Evolutionary conservation across 345 rosid species (phyloP).

Genomic region (Citrus hindsii): DNA sequence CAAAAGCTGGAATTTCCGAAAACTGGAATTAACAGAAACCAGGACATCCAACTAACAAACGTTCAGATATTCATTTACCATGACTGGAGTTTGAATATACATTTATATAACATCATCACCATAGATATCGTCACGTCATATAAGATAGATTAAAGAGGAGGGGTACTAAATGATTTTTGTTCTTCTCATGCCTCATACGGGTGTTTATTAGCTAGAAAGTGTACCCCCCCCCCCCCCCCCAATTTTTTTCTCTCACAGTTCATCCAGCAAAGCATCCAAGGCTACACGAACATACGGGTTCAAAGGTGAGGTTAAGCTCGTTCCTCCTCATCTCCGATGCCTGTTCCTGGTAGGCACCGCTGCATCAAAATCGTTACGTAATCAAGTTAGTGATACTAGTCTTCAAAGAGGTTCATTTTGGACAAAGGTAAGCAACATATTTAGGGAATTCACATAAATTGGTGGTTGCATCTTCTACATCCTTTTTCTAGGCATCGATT

Average conservation of each 20-base stretch:
- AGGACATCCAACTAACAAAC: not conserved
- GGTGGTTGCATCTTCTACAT: not conserved
- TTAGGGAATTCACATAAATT: not conserved
- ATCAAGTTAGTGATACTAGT: not conserved
- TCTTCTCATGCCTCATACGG: not conserved
- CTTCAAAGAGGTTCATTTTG: not conserved
- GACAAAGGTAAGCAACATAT: not conserved
- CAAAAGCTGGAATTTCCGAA: too few species aligned
- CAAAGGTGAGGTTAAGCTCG: slow-evolving; percentile 63
- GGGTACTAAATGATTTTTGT: not conserved
- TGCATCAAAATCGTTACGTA: slow-evolving; percentile 24
- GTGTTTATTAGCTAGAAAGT: not conserved
- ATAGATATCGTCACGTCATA: too few species aligned
- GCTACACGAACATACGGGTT: slow-evolving; percentile 50
- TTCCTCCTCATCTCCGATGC: slow-evolving; percentile 53
- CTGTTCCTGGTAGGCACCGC: slow-evolving; percentile 55
- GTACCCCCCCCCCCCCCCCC: not conserved
- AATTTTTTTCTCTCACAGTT: not conserved
- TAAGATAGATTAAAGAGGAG: not conserved
- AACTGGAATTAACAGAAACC: not conserved
- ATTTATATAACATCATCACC: not conserved
- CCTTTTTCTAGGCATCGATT: not conserved
- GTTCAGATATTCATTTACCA: not conserved
- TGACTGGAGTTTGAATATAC: not conserved
- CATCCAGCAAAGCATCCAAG: slow-evolving; percentile 58